These are phyloP conservation scores for Paramyrothecium roridum DNA, from an alignment of 2,329 filamentous ascomycete genomes.

Conservation along the genomic window DNA sequence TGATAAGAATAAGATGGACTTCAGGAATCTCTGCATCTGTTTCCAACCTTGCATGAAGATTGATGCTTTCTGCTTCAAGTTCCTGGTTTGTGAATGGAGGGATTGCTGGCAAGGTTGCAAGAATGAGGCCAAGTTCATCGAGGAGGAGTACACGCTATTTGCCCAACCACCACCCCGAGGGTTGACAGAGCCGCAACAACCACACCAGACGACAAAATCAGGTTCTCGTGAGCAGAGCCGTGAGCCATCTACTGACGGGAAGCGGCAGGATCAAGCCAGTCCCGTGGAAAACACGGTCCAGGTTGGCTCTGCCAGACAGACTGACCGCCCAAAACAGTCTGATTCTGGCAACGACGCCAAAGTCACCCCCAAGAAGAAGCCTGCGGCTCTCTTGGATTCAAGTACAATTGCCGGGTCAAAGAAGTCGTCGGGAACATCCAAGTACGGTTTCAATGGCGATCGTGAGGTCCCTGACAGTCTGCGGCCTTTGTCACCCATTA, in stretches of 20 bases:
- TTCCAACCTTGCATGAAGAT: constrained; percentile 98
- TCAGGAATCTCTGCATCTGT: constrained; percentile 91
- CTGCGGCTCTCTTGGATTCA: constrained; percentile 33
- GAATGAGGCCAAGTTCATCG: constrained; percentile 78
- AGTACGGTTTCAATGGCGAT: constrained; percentile 42
- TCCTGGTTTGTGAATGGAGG: constrained; percentile 91
- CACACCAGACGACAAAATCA: constrained; percentile 13
- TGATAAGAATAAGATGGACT: constrained; percentile 98
- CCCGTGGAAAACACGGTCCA: not conserved
- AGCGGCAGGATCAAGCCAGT: not conserved
- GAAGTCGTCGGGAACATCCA: constrained; percentile 40
- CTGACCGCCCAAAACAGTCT: not conserved
- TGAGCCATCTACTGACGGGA: not conserved
- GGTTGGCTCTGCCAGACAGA: not conserved
- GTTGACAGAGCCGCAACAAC: constrained; percentile 32
- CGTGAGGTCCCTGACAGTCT: constrained; percentile 37
- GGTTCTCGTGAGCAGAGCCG: constrained; percentile 1
- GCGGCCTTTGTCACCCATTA: constrained; percentile 61
- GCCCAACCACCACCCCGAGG: constrained; percentile 55
- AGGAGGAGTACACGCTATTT: constrained; percentile 62
- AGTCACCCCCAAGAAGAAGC: constrained; percentile 39
- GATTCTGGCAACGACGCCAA: constrained; percentile 14
- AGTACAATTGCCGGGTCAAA: constrained; percentile 42
- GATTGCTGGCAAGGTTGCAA: constrained; percentile 97
- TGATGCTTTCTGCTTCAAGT: constrained; percentile 91